phyloP scores from a whole-genome alignment of 345 rosid genomes.

The Alliaria petiolata region DNA sequence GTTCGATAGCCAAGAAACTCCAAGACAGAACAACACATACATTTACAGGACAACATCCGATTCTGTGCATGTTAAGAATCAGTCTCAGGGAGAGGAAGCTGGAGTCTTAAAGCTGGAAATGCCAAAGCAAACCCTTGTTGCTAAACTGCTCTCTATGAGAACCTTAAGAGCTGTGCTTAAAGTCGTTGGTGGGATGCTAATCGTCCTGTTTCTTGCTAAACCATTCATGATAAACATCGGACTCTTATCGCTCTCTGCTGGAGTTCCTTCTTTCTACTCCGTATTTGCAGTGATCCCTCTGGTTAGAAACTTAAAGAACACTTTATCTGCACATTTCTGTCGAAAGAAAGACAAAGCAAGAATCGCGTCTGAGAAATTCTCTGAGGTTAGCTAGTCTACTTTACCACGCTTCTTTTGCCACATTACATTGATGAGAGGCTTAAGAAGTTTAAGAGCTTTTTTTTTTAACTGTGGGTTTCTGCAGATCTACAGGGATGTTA shows the following conservation, averaged over 20 bases:
- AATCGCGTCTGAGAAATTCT: conserved; percentile 30
- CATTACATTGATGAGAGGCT: background rate
- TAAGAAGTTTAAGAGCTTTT: background rate
- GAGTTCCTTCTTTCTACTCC: conserved; percentile 34
- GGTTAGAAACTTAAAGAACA: conserved; percentile 32
- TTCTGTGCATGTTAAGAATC: conserved; percentile 12
- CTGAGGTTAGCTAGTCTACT: conserved; percentile 21
- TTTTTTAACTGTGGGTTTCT: background rate
- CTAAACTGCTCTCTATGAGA: conserved; percentile 12
- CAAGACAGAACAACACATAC: conserved; percentile 24
- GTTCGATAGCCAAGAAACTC: conserved; percentile 27
- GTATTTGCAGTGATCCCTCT: conserved; percentile 32
- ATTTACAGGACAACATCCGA: conserved; percentile 27
- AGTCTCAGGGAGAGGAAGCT: background rate
- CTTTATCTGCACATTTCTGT: conserved; percentile 30
- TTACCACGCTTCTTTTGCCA: background rate
- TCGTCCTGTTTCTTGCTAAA: conserved; percentile 30
- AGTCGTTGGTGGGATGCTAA: conserved; percentile 28
- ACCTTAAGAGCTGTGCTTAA: conserved; percentile 25
- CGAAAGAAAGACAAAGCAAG: conserved; percentile 28
- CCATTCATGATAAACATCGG: conserved; percentile 32
- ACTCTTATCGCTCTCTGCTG: conserved; percentile 22
- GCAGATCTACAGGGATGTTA: conserved; percentile 29
- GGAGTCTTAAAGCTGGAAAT: conserved; percentile 29
- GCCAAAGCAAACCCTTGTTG: conserved; percentile 26